These are phyloP conservation scores for Aspergillus funiculosus DNA, from an alignment of 495 filamentous ascomycete species.

Conservation along the genomic window DNA sequence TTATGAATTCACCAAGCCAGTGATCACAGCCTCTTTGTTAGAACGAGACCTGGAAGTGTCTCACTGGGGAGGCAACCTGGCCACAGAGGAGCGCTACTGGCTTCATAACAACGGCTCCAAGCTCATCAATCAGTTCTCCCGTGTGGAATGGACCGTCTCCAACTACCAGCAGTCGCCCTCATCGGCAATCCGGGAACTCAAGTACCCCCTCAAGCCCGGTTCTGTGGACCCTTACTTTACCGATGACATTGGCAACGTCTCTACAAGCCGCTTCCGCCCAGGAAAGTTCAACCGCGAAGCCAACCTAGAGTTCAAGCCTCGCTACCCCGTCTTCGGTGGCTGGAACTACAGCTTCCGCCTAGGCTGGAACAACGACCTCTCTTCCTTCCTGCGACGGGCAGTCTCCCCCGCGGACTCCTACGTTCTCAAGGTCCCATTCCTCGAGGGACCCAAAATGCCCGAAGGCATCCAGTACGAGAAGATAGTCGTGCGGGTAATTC, in stretches of 20 bases:
- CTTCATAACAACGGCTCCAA: conserved; percentile 80
- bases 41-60: conserved; percentile 92
- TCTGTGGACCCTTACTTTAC: conserved; percentile 85
- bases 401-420: conserved; percentile 55
- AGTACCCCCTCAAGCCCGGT: conserved; percentile 70
- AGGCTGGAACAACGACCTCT: conserved; percentile 86
- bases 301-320: conserved; percentile 79
- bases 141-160: conserved; percentile 72
- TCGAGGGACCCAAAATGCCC: conserved; percentile 79
- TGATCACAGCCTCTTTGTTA: conserved; percentile 66
- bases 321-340: conserved; percentile 89
- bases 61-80: conserved; percentile 96
- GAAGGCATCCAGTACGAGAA: conserved; percentile 85
- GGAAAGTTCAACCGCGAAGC: conserved; percentile 64
- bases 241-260: conserved; percentile 96
- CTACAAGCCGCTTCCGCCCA: conserved; percentile 81
- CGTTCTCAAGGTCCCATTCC: conserved; percentile 90
- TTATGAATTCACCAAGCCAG: conserved; percentile 92
- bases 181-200: conserved; percentile 74
- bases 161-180: conserved; percentile 68
- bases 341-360: conserved; percentile 97
- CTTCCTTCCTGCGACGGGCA: conserved; percentile 62
- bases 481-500: conserved; percentile 70
- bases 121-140: conserved; percentile 77
- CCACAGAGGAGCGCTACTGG: conserved; percentile 89